Evolutionary conservation across 2,329 filamentous ascomycete species (phyloP).

Genomic region (Pyrenophora seminiperda): DNA sequence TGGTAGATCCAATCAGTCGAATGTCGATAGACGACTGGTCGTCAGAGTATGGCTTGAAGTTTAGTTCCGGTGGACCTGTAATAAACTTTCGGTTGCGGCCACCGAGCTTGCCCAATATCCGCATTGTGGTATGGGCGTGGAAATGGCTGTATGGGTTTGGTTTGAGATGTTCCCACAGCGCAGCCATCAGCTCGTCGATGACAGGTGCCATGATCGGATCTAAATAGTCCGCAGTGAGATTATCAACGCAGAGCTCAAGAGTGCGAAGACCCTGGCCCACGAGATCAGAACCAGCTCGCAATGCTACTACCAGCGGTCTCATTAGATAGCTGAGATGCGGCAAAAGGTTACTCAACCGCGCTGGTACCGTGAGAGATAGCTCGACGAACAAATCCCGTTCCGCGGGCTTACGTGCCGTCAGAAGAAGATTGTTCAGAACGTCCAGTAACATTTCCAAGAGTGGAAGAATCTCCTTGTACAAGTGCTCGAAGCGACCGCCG

Average conservation of each 20-base stretch:
- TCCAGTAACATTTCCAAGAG: slow-evolving; percentile 97
- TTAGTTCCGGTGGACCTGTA: slow-evolving; percentile 82
- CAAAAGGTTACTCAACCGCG: slow-evolving; percentile 88
- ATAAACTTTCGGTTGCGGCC: slow-evolving; percentile 95
- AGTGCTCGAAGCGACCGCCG: slow-evolving; percentile 92
- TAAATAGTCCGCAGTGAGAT: slow-evolving; percentile 94
- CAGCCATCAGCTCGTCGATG: slow-evolving; percentile 98
- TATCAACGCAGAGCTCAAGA: slow-evolving; percentile 95
- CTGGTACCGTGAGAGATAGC: slow-evolving; percentile 92
- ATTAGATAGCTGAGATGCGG: slow-evolving; percentile 96
- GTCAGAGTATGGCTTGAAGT: slow-evolving; percentile 84
- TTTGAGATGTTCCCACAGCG: slow-evolving; percentile 91
- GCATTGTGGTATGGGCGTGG: slow-evolving; percentile 95
- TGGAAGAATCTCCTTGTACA: slow-evolving; percentile 97
- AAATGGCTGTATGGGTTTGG: slow-evolving; percentile 96
- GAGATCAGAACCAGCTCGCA: slow-evolving; percentile 88
- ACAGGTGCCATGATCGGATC: slow-evolving; percentile 99
- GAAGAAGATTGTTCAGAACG: slow-evolving; percentile 90
- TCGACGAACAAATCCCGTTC: slow-evolving; percentile 98
- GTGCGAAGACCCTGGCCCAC: slow-evolving; percentile 94
- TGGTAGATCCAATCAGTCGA: slow-evolving; percentile 84
- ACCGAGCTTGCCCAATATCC: slow-evolving; percentile 94
- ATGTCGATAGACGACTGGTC: slow-evolving; percentile 87
- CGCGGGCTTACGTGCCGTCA: slow-evolving; percentile 85
- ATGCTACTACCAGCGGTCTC: slow-evolving; percentile 93